Evolutionary conservation across 495 filamentous ascomycete species (phyloP), one percentile per base, ranked within the genome.

Genomic region (Lindgomyces ingoldianus): DNA sequence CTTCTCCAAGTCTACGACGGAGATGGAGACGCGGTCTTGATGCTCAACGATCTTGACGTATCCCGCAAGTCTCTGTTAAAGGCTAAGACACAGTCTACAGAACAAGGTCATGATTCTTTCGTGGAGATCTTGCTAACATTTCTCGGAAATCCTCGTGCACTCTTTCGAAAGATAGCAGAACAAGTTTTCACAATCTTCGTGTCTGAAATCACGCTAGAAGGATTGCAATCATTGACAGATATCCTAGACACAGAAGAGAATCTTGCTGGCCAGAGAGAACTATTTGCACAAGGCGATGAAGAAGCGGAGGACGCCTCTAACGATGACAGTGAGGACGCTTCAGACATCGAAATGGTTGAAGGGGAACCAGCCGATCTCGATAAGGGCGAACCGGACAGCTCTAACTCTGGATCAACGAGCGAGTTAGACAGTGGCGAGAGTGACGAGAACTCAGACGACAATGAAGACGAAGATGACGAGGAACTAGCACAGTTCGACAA

Each of bases 1-100:
- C 83, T 97, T 49, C 75, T 97, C 29, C 90, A 96, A 70, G 81
- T 96, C n/a, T 93, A 94, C 76, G 89, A 91, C 69, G 89, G 89
- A 19, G 91, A 95, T 59, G 81, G 88, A 0, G 94, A 98, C 67
- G 90, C 92, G 4, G 80, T 91, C 0, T 82, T 81, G 2, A 85
- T 92, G 63, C 80, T 94, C 6, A 82, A 88, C 18, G 91, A 96
- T 68, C 74, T 96, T 10, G 82, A 87, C 49, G 78, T 84, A 45
- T 89, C 86, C 73, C 91, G 88, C 64, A 79, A 89, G 49, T 87
- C 87, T 56, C 75, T 83, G 74, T 71, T 83, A 68, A 33, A 78
- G 75, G 71, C 78, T 70, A 83, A 84, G 61, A 54, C 60, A 14
- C n/a, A 25, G 19, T 48, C 26, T 14, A n/a, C 19, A 46, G 24